Evolutionary conservation across 139 green algal species (phyloP), one percentile per base, ranked within the genome.

Genomic region (Spirogloea muscicola): DNA sequence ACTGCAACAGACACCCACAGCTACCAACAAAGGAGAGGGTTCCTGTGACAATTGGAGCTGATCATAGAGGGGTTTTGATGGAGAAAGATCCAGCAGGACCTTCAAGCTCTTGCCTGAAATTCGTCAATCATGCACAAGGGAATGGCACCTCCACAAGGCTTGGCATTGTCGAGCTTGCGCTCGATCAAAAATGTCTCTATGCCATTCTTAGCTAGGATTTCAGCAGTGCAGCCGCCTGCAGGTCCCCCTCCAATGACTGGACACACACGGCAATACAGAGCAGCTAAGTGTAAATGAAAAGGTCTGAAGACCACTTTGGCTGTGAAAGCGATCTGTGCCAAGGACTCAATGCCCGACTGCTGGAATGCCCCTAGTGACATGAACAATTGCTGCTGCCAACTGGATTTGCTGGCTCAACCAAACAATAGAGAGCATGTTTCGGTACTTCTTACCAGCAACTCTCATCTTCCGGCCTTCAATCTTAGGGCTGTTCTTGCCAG

Each of bases 121-220:
- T 99, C 94, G 51, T 96, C 93, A 6, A 99, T 88, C 94, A 99
- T 99, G 88, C 94, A 99, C 37, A 99, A 86, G 2, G 94, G 94
- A 64, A 99, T 88, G 34, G 84, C 84, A 9, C 84, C 84, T 64
- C 84, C 84, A 67, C 84, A 88, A 7, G 84, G 84, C 90, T 98
- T 98, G 89, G 90, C 96, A 91, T 98, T 98, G 85, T 98, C 91
- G 74, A 98, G 80, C 86, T 98, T 98, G 57, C 94, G 86, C 91
- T 99, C 94, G 76, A 99, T 89, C 49, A 98, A 80, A 81, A 86
- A 97, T 6, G 91, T 92, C 87, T 99, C 94, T 9, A 95, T 85
- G 61, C 94, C 94, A 38, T 71, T 88, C 86, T 95, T 86, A 59
- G 94, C 94, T 25, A 98, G 86, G 1, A 91, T 94, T 83, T 99